Evolutionary conservation across 192 early-diverging fungal genomes (phyloP).

Genomic region (Pilaira anomala): DNA sequence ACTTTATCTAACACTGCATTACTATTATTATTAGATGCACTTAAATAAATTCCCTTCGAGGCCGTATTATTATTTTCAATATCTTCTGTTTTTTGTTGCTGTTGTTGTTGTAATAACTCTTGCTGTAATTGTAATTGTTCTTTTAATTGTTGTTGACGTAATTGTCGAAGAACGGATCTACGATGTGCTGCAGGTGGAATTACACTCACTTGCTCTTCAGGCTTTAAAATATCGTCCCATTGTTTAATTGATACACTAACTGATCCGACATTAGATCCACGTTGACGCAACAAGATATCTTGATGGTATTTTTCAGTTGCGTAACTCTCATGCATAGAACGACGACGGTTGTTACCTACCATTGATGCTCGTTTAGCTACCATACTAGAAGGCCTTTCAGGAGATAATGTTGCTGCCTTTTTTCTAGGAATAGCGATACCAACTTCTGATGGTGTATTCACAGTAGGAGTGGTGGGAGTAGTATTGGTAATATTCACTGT

Average conservation of each 20-base stretch:
- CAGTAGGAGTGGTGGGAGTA: no score
- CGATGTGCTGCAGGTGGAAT: conserved; percentile 4
- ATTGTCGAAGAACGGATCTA: not conserved
- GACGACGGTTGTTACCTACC: conserved; percentile 10
- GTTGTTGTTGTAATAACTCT: not conserved
- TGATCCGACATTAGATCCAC: conserved; percentile 7
- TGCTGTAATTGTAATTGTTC: not conserved
- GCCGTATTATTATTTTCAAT: not conserved
- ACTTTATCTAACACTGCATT: conserved; percentile 34
- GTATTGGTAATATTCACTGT: not conserved
- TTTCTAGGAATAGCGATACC: not conserved
- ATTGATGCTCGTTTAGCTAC: conserved; percentile 38
- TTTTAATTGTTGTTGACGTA: conserved; percentile 5
- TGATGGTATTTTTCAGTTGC: conserved; percentile 18
- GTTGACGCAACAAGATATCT: not conserved
- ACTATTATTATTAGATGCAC: not conserved
- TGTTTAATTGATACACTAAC: conserved; percentile 29
- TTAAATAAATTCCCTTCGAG: conserved; percentile 1
- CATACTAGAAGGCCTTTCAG: conserved; percentile 34
- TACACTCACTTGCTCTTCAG: conserved; percentile 4
- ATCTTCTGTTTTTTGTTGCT: not conserved
- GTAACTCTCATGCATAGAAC: conserved; percentile 25
- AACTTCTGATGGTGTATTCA: not conserved
- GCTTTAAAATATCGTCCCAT: conserved; percentile 33
- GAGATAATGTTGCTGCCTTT: not conserved